Evolutionary conservation across 768 basidiomycete species (phyloP).

Genomic region (Tulasnella calospora): DNA sequence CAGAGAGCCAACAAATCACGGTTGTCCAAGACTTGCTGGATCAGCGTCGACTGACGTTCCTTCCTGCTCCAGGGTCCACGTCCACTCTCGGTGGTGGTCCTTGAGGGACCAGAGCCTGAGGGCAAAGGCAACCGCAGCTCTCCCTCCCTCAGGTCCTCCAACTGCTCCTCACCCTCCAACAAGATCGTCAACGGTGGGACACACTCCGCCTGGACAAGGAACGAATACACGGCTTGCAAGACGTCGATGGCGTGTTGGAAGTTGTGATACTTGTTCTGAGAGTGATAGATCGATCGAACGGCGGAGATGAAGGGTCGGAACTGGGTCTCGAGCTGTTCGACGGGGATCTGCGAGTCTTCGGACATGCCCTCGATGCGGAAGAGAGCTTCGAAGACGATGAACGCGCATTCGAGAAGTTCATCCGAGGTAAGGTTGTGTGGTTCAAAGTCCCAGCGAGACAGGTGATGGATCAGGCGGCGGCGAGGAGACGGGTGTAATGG

Average conservation of each 20-base stretch:
- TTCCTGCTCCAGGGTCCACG: constrained; percentile 32
- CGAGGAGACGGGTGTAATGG: neutral
- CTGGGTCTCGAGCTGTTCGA: constrained; percentile 58
- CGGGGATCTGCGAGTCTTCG: constrained; percentile 38
- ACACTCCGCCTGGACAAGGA: constrained; percentile 69
- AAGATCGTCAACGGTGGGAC: constrained; percentile 74
- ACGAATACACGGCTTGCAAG: constrained; percentile 84
- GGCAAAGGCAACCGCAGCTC: constrained; percentile 1
- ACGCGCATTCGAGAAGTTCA: constrained; percentile 73
- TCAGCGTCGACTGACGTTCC: constrained; percentile 24
- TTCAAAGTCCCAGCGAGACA: constrained; percentile 87
- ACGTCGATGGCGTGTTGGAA: constrained; percentile 97
- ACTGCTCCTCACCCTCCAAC: constrained; percentile 41
- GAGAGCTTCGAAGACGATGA: constrained; percentile 81
- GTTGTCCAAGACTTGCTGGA: constrained; percentile 41
- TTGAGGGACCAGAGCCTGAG: neutral
- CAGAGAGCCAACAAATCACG: constrained; percentile 79
- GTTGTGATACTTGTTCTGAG: constrained; percentile 93
- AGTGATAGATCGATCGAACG: constrained; percentile 85
- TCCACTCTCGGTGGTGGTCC: constrained; percentile 39
- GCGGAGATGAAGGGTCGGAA: constrained; percentile 64
- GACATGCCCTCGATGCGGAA: constrained; percentile 60
- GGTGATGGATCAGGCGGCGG: constrained; percentile 44
- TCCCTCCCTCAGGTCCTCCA: constrained; percentile 33
- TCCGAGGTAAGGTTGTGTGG: constrained; percentile 77